Base-by-base conservation (phyloP, 2,329 filamentous ascomycete species). In the Cylindrodendrum hubeiense region DNA sequence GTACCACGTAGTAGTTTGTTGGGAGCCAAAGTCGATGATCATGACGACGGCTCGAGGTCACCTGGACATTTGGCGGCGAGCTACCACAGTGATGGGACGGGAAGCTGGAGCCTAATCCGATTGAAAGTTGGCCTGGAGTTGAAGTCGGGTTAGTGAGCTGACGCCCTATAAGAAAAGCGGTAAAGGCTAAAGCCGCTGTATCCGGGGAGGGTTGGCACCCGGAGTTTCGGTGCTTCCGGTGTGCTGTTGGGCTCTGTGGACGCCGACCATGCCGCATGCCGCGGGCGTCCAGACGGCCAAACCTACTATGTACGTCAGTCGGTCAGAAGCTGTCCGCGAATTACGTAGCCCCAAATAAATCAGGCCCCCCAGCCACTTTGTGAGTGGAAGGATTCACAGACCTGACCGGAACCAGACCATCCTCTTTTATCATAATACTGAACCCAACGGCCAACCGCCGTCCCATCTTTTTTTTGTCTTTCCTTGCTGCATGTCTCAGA, bases 261-360 rank as follows among this genome's bases (percentile, higher is more conserved):
- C n/a, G 37, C 37, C 37, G 15, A 39, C 37, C 5, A 17, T 19
- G 5, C 37, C 17, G 37, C 15, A 39, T 39, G 13, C 17, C 8
- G 37, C 15, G 37, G 37, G 37, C 15, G 15, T 39, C 34, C 37
- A 39, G n/a, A 17, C 17, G n/a, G n/a, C n/a, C n/a, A 39, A 17
- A 39, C 37, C 37, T 39, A 39, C 33, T 30, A 19, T 19, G 15
- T 34, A 61, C 51, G 51, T 55, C 59, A 55, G 33, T 41, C 53
- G 12, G 19, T 34, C 28, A 44, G 21, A 47, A 46, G 19, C 60
- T 44, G 52, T 3, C n/a, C 15, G 17, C 60, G 28, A 62, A 62
- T 57, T 56, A 56, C 60, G 60, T 52, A 44, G 60, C 52, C 60
- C 46, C 46, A 60, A 62, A 34, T 43, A 24, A 55, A 62, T 46